These are phyloP conservation scores for Penicillium alfredii DNA, from an alignment of 495 filamentous ascomycete genomes.

Conservation along the genomic window DNA sequence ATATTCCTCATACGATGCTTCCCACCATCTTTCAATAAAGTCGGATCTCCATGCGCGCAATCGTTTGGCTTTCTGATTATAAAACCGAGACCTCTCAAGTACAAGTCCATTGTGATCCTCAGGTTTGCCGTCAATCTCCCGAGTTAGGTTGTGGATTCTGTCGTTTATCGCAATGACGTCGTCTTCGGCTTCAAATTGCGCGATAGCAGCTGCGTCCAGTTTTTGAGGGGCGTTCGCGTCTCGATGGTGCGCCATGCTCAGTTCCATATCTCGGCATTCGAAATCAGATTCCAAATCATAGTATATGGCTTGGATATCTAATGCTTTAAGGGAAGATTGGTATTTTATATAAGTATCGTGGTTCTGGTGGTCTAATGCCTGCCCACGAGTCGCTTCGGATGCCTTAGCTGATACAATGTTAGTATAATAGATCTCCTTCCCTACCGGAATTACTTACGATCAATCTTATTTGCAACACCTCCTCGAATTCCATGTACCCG, in stretches of 20 bases:
- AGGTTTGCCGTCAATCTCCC: slow-evolving; percentile 8
- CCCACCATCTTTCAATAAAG: slow-evolving; percentile 17
- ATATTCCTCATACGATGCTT: slow-evolving; percentile 16
- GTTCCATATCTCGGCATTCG: slow-evolving; percentile 19
- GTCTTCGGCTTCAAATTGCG: slow-evolving; percentile 8
- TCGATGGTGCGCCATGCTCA: slow-evolving; percentile 20
- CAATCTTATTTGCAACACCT: slow-evolving; percentile 12
- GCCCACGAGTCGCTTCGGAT: slow-evolving; percentile 15
- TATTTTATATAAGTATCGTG: slow-evolving; percentile 23
- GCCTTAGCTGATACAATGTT: slow-evolving; percentile 14
- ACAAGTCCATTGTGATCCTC: slow-evolving; percentile 5
- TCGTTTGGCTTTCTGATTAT: slow-evolving; percentile 15
- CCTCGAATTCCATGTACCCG: slow-evolving; percentile 15
- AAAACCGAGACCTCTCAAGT: slow-evolving; percentile 10
- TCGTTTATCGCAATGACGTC: slow-evolving; percentile 13
- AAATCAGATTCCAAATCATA: slow-evolving; percentile 19
- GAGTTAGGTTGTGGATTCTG: slow-evolving; percentile 11
- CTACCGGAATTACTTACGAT: slow-evolving; percentile 9
- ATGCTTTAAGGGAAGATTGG: slow-evolving; percentile 11
- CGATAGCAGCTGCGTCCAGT: slow-evolving; percentile 11
- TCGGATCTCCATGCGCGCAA: slow-evolving; percentile 5
- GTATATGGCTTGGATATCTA: slow-evolving; percentile 17
- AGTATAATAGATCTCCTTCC: slow-evolving; percentile 1
- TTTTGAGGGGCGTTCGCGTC: slow-evolving; percentile 15
- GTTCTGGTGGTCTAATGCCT: slow-evolving; percentile 18